These are phyloP conservation scores for Crassisporium funariophilum DNA, from an alignment of 768 basidiomycete species.

Conservation along the genomic window DNA sequence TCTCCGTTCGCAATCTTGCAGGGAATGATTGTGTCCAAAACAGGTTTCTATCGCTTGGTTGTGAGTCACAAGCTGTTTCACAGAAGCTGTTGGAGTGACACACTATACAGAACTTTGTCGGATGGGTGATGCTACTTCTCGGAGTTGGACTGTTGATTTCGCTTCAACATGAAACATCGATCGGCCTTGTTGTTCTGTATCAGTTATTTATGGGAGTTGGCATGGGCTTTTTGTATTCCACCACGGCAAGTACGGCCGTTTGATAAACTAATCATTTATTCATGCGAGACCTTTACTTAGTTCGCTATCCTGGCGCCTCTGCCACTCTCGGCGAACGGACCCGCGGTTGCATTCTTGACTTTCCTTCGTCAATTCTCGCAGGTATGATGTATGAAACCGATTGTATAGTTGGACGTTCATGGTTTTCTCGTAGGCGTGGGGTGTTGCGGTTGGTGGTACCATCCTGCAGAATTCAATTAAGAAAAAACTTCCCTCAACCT, in stretches of 20 bases:
- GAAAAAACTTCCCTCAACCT: constrained; percentile 37
- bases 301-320: constrained; percentile 54
- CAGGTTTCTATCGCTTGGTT: constrained; percentile 27
- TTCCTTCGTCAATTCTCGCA: constrained; percentile 39
- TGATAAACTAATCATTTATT: neutral
- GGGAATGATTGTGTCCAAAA: constrained; percentile 30
- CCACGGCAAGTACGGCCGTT: constrained; percentile 10
- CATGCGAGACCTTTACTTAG: constrained; percentile 24
- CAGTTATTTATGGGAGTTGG: constrained; percentile 30
- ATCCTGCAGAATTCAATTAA: constrained; percentile 54
- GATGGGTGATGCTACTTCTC: constrained; percentile 31
- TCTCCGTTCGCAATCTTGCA: constrained; percentile 38
- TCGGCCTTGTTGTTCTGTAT: constrained; percentile 24
- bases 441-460: constrained; percentile 49
- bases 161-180: constrained; percentile 23
- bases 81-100: constrained; percentile 22
- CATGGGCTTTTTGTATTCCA: constrained; percentile 22
- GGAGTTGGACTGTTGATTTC: constrained; percentile 38
- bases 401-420: no score
- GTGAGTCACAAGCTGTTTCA: constrained; percentile 17
- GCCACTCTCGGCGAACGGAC: constrained; percentile 38
- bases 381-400: no score
- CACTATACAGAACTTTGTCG: constrained; percentile 16
- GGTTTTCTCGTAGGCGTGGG: no score
- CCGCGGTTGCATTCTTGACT: constrained; percentile 45